Conservation (phyloP, 2,329 filamentous ascomycete genomes). For the Cordyceps farinosa region DNA sequence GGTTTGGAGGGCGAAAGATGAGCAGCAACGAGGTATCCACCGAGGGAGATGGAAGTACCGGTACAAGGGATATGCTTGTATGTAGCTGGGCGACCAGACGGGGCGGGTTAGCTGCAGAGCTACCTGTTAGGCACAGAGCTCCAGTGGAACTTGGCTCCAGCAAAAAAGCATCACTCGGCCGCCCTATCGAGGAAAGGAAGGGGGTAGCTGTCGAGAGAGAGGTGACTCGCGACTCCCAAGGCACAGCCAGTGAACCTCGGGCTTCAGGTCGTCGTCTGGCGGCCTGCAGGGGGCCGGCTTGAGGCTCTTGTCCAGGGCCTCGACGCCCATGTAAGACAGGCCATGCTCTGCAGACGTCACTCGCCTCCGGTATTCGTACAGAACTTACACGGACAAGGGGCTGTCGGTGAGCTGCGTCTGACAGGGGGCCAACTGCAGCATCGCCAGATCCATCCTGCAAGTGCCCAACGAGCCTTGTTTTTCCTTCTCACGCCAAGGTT, state of each 20-base stretch:
- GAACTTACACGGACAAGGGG: not conserved
- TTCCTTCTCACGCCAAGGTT: not conserved
- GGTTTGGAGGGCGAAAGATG: not conserved
- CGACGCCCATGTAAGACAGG: not conserved
- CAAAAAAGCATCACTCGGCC: not conserved
- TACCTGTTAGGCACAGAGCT: not conserved
- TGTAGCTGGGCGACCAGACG: not conserved
- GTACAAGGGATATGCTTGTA: not conserved
- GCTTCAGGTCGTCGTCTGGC: not conserved
- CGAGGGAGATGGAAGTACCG: not conserved
- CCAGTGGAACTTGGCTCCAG: not conserved
- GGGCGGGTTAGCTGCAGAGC: not conserved
- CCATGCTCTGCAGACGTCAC: not conserved
- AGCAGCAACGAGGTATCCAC: not conserved
- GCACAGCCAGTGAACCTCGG: no score
- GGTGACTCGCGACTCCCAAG: no score
- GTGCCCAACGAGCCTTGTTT: not conserved
- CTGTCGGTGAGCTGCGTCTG: not conserved
- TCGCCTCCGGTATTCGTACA: not conserved
- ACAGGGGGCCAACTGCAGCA: not conserved
- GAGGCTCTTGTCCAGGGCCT: constrained; percentile 1
- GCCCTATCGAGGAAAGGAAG: not conserved
- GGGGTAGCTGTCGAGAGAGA: no score
- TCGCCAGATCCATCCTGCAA: not conserved
- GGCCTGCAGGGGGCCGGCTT: not conserved